These are phyloP conservation scores for Entomortierella parvispora DNA, from an alignment of 192 early-diverging fungal species.

Conservation along the genomic window DNA sequence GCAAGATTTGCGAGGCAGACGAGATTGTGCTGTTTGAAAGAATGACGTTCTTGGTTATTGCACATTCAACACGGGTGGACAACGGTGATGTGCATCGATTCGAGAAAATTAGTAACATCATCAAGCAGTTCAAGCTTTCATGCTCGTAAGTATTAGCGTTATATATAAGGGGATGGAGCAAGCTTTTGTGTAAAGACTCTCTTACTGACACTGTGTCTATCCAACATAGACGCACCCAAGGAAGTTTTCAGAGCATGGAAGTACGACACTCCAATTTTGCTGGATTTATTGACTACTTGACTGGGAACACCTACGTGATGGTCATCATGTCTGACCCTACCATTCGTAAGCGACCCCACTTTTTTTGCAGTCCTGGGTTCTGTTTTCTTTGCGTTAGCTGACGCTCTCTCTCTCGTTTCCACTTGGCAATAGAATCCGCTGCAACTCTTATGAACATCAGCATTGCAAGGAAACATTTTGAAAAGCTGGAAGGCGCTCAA, in stretches of 20 bases:
- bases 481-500: conserved; percentile 74
- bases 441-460: conserved; percentile 84
- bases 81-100: conserved; percentile 82
- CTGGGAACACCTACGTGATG: conserved; percentile 89
- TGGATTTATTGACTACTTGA: conserved; percentile 84
- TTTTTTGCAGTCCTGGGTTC: not conserved
- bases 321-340: conserved; percentile 84
- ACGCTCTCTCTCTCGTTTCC: not conserved
- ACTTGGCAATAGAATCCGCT: conserved; percentile 74
- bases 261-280: conserved; percentile 79
- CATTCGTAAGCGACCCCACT: conserved; percentile 72
- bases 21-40: conserved; percentile 97
- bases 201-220: not conserved
- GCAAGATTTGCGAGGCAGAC: conserved; percentile 86
- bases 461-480: conserved; percentile 83
- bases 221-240: conserved; percentile 71
- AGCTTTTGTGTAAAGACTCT: not conserved
- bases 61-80: conserved; percentile 71
- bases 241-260: conserved; percentile 90
- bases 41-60: conserved; percentile 95
- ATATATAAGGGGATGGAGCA: not conserved
- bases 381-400: not conserved
- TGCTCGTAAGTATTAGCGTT: conserved; percentile 64
- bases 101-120: conserved; percentile 91
- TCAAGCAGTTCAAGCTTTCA: conserved; percentile 91